Evolutionary conservation across 208 protist species (phyloP).

Genomic region (Crithidia mellificae): DNA sequence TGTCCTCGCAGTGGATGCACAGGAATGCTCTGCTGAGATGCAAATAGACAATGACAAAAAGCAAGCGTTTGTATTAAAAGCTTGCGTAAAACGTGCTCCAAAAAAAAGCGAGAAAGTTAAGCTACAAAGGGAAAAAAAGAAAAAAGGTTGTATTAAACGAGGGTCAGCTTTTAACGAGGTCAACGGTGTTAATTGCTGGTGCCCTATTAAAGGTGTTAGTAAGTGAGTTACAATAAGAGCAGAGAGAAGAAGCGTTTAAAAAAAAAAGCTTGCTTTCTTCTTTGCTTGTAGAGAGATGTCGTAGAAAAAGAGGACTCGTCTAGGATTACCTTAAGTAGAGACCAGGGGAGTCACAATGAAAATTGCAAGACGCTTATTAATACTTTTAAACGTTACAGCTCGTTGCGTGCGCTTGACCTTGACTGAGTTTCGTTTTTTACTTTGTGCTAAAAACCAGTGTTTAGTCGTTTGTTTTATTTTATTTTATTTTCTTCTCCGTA

Average conservation of each 20-base stretch:
- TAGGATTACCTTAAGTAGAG: too few relatives aligned
- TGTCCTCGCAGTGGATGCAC: not conserved
- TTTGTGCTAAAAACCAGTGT: not conserved
- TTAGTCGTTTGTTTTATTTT: not conserved
- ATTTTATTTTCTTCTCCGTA: not conserved
- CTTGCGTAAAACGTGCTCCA: too few relatives aligned
- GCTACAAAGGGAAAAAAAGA: slow-evolving; percentile 1
- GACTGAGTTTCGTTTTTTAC: not conserved
- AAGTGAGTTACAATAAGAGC: not conserved
- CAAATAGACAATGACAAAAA: not conserved
- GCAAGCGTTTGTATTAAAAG: too few relatives aligned
- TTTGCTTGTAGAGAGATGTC: not conserved
- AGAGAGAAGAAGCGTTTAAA: not conserved
- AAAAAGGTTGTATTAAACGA: slow-evolving; percentile 1
- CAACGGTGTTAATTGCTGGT: slow-evolving; percentile 10
- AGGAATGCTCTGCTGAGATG: not conserved
- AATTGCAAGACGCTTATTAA: not conserved
- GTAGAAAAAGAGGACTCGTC: not conserved
- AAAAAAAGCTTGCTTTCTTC: not conserved
- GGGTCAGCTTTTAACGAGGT: slow-evolving; percentile 6
- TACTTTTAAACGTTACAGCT: not conserved
- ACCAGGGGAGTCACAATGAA: too few relatives aligned
- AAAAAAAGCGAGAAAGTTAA: not conserved
- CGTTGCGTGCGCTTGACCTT: not conserved
- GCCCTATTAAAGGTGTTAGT: slow-evolving; percentile 15